Evolutionary conservation across 768 basidiomycete genomes (phyloP), one percentile per base, ranked within the genome.

Genomic region (Panaeolus papilionaceus): DNA sequence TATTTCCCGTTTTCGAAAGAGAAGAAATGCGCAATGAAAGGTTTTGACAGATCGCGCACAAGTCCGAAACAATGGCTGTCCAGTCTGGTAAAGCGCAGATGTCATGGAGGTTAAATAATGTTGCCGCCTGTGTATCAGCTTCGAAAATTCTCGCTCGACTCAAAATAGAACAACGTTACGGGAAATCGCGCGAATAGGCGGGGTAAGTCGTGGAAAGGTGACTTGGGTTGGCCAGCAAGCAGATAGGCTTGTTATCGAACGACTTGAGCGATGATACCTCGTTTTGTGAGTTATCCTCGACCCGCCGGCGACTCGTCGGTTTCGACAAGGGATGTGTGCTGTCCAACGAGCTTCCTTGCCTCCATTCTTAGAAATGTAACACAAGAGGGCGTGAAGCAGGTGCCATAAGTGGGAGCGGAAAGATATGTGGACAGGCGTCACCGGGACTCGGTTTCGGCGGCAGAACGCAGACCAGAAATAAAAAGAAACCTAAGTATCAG

Each of bases 361-460:
- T 58, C 54, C 54, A 58, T 58, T 58, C 54, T 58, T 58, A 37
- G 54, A 28, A 6, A 51, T 23, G 6, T 5, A 28, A 20, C 11
- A 51, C 18, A 58, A 58, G 26, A 58, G 54, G 54, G 14, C 54
- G 33, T 23, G 54, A 58, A 58, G 16, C 11, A 33, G 14, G 47
- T 33, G 14, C 54, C 28, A 58, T 58, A 58, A 58, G 1, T 58
- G 54, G 54, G 54, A 28, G 54, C 12, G 33, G 16, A 33, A 33
- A 33, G 33, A 37, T 33, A 58, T 11, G 4, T 28, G 54, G 28
- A 58, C 28, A 12, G 47, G 47, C 6, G 33, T 51, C 47, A 23
- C 47, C 47, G 54, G 54, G 54, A 58, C 54, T 58, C 54, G 54
- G 54, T 58, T 58, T 58, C 54, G 54, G 54, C 54, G 33, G 54